phyloP scores from a whole-genome alignment of 2,329 filamentous ascomycete species.

The Fusarium sulawesiense region DNA sequence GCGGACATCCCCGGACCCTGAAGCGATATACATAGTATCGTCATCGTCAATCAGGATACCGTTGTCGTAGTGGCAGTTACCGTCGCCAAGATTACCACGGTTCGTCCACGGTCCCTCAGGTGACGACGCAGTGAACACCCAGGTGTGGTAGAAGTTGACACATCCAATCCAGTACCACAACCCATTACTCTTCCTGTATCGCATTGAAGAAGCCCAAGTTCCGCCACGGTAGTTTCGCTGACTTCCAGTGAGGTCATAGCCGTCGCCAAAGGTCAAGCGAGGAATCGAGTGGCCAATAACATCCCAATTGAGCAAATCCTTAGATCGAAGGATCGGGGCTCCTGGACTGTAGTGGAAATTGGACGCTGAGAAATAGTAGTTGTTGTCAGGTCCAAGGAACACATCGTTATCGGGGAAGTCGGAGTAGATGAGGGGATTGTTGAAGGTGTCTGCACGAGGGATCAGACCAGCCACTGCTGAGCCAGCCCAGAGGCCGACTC shows the following conservation, averaged over 20 bases:
- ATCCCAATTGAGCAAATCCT: slow-evolving; percentile 66
- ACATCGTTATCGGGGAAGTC: slow-evolving; percentile 68
- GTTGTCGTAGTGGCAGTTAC: slow-evolving; percentile 66
- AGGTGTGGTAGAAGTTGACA: slow-evolving; percentile 61
- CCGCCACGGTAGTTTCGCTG: slow-evolving; percentile 63
- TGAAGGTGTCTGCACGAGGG: slow-evolving; percentile 13
- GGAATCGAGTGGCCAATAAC: slow-evolving; percentile 59
- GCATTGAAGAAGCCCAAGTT: slow-evolving; percentile 66
- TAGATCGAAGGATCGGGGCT: slow-evolving; percentile 65
- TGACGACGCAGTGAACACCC: slow-evolving; percentile 62
- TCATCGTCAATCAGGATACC: slow-evolving; percentile 69
- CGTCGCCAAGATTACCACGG: slow-evolving; percentile 49
- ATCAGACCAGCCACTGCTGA: background rate
- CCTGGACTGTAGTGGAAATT: slow-evolving; percentile 68
- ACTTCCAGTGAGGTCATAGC: slow-evolving; percentile 57
- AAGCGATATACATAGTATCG: slow-evolving; percentile 68
- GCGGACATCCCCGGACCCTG: slow-evolving; percentile 60
- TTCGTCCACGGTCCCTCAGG: slow-evolving; percentile 58
- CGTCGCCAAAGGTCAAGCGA: slow-evolving; percentile 57
- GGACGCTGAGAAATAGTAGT: slow-evolving; percentile 67
- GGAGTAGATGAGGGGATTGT: slow-evolving; percentile 65
- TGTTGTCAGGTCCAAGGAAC: slow-evolving; percentile 60
- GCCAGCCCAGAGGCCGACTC: background rate
- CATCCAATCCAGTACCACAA: slow-evolving; percentile 70
- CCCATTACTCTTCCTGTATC: slow-evolving; percentile 61